Base-by-base conservation (phyloP, 2,329 filamentous ascomycete species). In the Fusarium gaditjirri region DNA sequence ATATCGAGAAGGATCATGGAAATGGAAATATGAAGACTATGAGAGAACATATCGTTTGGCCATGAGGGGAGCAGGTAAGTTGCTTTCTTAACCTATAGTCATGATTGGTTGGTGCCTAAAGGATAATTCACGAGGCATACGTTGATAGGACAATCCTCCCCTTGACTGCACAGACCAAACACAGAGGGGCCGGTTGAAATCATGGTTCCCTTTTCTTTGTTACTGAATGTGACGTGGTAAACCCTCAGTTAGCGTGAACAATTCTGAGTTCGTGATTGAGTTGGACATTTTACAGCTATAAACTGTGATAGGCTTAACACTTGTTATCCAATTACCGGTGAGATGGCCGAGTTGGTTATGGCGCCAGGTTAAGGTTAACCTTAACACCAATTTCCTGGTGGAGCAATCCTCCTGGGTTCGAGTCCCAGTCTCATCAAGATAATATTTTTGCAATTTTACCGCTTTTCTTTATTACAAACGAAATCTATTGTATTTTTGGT, bases 401-500 rank as follows among this genome's bases (percentile, higher is more conserved):
- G 67, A 70, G 67, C 67, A 70, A 70, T 70, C 67, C 67, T 70
- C 67, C 67, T 70, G 67, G 67, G 67, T 70, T 70, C 67, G 65
- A 70, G 67, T 70, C 67, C 67, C 67, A 70, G 67, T 70, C 67
- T 70, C 65, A 70, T 70, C 67, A 70, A 47, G 3, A 0, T 29
- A 4, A 35, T 4, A 6, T 56, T 70, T 70, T 68, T 66, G 21
- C 4, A 16, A 16, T 35, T 54, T n/a, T 43, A 0, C 25, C 1
- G 1, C 3, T n/a, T 29, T 39, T 11, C n/a, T 5, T 6, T 2
- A 14, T 36, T 2, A 14, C 1, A 7, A 3, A 33, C 11, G 2
- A 21, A 2, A 17, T 19, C 14, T 31, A 89, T 1, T 93, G 3
- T 12, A 6, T 90, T 57, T 93, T 25, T 47, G 13, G 8, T 53